Percentiles rank a stretch among this genome's conserved stretches.
Conservation (phyloP, 805 yeast species). For the Nakazawaea wyomingensis region DNA sequence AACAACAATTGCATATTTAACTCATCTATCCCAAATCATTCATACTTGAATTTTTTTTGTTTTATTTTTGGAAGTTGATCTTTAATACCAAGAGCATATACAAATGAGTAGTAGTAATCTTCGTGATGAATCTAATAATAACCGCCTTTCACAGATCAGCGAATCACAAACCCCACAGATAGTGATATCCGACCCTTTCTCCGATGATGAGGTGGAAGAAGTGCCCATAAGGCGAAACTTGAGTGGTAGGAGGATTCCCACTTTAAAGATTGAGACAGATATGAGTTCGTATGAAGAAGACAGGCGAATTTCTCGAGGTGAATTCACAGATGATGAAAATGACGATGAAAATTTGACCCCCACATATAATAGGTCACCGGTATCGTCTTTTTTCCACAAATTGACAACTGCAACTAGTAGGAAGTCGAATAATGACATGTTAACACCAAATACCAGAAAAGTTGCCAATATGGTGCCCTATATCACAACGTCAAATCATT, state of each 20-base stretch:
- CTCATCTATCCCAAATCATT: too few relatives aligned
- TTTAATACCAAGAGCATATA: not conserved
- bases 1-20: too few relatives aligned
- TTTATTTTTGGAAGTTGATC: too few relatives aligned
- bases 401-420: not conserved
- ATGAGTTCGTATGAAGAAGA: not conserved
- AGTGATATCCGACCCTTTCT: not conserved
- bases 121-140: not conserved
- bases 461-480: conserved; percentile 8
- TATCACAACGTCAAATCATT: not conserved
- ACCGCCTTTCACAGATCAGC: not conserved
- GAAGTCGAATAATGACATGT: not conserved
- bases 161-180: not conserved
- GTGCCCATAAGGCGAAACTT: not conserved
- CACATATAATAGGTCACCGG: not conserved
- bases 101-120: not conserved
- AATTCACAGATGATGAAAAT: not conserved
- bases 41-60: too few relatives aligned
- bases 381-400: conserved; percentile 1
- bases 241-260: not conserved
- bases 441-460: not conserved
- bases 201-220: not conserved
- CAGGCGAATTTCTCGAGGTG: not conserved
- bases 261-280: not conserved
- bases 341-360: not conserved